Percentiles rank a stretch among this genome's conserved stretches.
Evolutionary conservation across 1,139 yeast genomes (phyloP).

Genomic region (Protomyces inundatus): DNA sequence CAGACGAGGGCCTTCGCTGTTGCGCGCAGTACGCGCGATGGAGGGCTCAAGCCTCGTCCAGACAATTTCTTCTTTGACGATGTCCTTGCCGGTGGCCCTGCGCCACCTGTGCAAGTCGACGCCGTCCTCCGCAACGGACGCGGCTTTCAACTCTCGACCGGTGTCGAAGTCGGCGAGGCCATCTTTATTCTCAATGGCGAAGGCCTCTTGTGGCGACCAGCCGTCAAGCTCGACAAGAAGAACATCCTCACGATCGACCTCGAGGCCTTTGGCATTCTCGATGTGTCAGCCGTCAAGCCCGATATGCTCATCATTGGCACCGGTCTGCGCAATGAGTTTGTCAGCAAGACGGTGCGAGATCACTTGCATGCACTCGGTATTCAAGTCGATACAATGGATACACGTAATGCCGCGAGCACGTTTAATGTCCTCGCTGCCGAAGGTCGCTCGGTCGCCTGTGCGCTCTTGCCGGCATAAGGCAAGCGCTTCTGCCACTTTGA

Average conservation of each 20-base stretch:
- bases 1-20: too few species aligned
- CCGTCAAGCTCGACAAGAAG: conserved; percentile 10
- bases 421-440: conserved; percentile 24
- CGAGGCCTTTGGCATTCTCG: conserved; percentile 15
- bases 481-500: too few species aligned
- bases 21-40: background rate
- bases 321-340: conserved; percentile 19
- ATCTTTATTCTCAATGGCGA: conserved; percentile 20
- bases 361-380: conserved; percentile 17
- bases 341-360: conserved; percentile 10
- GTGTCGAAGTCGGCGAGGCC: conserved; percentile 20
- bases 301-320: conserved; percentile 25
- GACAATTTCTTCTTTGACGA: conserved; percentile 25
- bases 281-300: conserved; percentile 19
- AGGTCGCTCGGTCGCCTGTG: conserved; percentile 20
- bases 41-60: conserved; percentile 7
- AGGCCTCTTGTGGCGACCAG: conserved; percentile 20
- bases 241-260: conserved; percentile 13
- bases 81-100: conserved; percentile 21
- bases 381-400: conserved; percentile 23
- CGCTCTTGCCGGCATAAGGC: conserved; percentile 21
- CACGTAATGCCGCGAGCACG: conserved; percentile 25
- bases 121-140: conserved; percentile 20
- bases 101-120: conserved; percentile 20
- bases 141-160: conserved; percentile 23